A percentile compares a stretch with the other conserved stretches of the same genome.
Conservation (phyloP, 2,329 filamentous ascomycete species). For the Aspergillus neoniger region DNA sequence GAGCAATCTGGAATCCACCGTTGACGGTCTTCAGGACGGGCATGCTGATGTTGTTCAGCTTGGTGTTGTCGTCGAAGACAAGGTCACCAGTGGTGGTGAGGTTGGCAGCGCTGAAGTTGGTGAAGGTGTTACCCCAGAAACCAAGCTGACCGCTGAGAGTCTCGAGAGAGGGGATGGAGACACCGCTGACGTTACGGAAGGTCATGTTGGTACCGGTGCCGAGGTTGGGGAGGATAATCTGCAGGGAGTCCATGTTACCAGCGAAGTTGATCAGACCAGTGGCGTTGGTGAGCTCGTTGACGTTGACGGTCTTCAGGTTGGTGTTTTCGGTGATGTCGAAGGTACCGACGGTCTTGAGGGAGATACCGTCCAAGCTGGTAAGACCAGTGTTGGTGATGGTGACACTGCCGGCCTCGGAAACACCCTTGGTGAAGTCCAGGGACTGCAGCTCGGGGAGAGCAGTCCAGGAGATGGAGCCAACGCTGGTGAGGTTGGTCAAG, state of each 20-base stretch:
- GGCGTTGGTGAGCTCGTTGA: conserved; percentile 75
- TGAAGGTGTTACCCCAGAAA: conserved; percentile 72
- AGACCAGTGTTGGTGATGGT: conserved; percentile 85
- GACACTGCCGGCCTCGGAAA: conserved; percentile 69
- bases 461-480: conserved; percentile 69
- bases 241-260: conserved; percentile 74
- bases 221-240: conserved; percentile 76
- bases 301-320: conserved; percentile 70
- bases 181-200: conserved; percentile 74
- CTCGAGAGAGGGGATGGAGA: conserved; percentile 72
- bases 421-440: conserved; percentile 62
- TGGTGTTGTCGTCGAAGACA: conserved; percentile 58
- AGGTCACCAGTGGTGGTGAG: conserved; percentile 54
- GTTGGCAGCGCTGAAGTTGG: conserved; percentile 48
- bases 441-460: conserved; percentile 67
- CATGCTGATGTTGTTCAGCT: conserved; percentile 73
- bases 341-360: conserved; percentile 68
- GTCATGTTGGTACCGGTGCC: conserved; percentile 77
- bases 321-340: conserved; percentile 91
- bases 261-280: conserved; percentile 70
- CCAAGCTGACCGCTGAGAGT: conserved; percentile 76
- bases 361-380: conserved; percentile 74
- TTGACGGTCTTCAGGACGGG: conserved; percentile 67
- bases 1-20: conserved; percentile 82
- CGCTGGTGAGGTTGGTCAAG: conserved; percentile 65